Percentiles rank a stretch among this genome's conserved stretches.
phyloP scores from a whole-genome alignment of 306 rosid genomes.

The Albizia julibrissin region DNA sequence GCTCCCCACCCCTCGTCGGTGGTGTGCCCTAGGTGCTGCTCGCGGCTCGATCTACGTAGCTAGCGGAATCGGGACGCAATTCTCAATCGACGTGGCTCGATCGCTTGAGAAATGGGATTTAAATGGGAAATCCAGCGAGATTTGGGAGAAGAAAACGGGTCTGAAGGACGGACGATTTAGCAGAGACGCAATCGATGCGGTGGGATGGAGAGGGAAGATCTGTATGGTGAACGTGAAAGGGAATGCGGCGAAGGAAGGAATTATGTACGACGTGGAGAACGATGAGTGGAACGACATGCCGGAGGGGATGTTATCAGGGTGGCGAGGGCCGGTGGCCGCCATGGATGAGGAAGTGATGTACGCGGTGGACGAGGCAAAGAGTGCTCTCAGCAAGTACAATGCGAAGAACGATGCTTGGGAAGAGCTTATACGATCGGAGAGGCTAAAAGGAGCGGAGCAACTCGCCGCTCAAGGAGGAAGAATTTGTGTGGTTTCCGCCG shows the following conservation, averaged over 20 bases:
- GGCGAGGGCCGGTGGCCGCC: constrained; percentile 89
- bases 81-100: constrained; percentile 54
- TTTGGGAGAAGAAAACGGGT: constrained; percentile 52
- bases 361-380: constrained; percentile 63
- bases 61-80: constrained; percentile 73
- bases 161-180: constrained; percentile 65
- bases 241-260: constrained; percentile 60
- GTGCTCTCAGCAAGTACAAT: constrained; percentile 48
- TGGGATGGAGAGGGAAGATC: constrained; percentile 80
- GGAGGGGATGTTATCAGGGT: constrained; percentile 73
- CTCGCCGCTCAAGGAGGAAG: constrained; percentile 58
- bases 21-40: constrained; percentile 66
- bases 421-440: constrained; percentile 39
- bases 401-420: constrained; percentile 57
- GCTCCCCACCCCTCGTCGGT: constrained; percentile 60
- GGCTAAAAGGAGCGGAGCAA: constrained; percentile 64
- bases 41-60: constrained; percentile 54
- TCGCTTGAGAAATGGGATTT: constrained; percentile 59
- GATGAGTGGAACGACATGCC: constrained; percentile 74
- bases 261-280: constrained; percentile 52
- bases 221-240: constrained; percentile 87
- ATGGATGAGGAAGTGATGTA: constrained; percentile 77
- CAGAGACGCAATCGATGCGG: constrained; percentile 82
- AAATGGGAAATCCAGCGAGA: not conserved
- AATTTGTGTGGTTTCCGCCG: constrained; percentile 52